These are phyloP conservation scores for Endotrypanum monterogeii DNA, from an alignment of 208 protist genomes.

Conservation along the genomic window DNA sequence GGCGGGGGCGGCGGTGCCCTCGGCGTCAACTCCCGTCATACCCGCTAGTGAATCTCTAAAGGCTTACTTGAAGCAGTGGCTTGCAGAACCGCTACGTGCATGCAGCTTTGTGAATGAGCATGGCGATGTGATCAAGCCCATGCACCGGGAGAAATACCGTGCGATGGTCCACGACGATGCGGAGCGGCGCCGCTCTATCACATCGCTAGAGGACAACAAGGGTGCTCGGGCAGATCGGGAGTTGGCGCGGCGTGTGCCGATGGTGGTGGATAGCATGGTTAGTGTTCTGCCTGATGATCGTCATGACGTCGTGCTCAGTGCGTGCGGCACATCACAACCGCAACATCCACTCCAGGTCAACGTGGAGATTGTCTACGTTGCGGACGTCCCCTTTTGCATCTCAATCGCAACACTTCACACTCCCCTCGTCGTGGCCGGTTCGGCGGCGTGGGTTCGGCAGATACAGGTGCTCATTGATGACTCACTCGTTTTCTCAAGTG, in stretches of 20 bases:
- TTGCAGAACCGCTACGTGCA: conserved; percentile 43
- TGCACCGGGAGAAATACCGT: conserved; percentile 6
- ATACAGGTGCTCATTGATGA: conserved; percentile 64
- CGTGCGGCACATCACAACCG: too few relatives aligned
- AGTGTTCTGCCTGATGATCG: conserved; percentile 16
- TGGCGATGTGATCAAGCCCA: conserved; percentile 20
- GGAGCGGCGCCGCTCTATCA: background rate
- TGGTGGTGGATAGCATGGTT: conserved; percentile 34
- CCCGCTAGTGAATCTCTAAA: conserved; percentile 43
- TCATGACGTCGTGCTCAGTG: conserved; percentile 6
- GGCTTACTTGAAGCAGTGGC: conserved; percentile 56
- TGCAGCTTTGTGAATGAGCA: conserved; percentile 63
- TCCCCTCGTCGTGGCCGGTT: conserved; percentile 43
- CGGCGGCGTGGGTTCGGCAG: conserved; percentile 57
- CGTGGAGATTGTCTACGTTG: conserved; percentile 62
- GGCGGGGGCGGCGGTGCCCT: background rate
- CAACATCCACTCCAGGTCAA: conserved; percentile 37
- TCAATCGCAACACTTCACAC: conserved; percentile 42
- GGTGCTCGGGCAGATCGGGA: conserved; percentile 14
- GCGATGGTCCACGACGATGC: conserved; percentile 7
- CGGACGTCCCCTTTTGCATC: conserved; percentile 64
- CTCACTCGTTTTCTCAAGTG: conserved; percentile 61
- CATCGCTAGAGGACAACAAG: conserved; percentile 7
- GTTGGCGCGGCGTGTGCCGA: conserved; percentile 14
- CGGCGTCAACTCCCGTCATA: background rate